phyloP scores from a whole-genome alignment of 1,284 basidiomycete genomes.

The Ceratobasidium sp. region DNA sequence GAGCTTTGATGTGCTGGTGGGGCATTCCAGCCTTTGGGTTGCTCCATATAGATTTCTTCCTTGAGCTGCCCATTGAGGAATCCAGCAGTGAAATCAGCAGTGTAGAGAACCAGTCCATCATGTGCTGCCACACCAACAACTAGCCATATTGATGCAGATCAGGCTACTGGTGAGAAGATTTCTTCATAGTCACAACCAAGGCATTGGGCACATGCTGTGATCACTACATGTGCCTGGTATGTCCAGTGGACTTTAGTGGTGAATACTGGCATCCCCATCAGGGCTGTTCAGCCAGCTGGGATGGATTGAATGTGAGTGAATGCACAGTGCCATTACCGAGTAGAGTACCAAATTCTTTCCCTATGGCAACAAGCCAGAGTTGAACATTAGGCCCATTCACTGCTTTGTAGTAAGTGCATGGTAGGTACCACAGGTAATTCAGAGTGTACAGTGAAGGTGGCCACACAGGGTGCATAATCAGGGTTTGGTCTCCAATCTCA shows the following conservation, averaged over 20 bases:
- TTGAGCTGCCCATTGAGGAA: constrained; percentile 37
- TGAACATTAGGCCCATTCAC: too few relatives aligned
- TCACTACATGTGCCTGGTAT: constrained; percentile 1
- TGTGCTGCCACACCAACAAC: constrained; percentile 7
- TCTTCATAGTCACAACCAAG: not conserved
- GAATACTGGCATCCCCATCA: too few relatives aligned
- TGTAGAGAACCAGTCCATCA: constrained; percentile 4
- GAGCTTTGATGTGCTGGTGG: not conserved
- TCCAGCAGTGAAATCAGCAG: constrained; percentile 14
- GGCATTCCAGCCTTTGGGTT: not conserved
- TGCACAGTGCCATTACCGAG: too few relatives aligned
- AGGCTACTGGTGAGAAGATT: constrained; percentile 20
- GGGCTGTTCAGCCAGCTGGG: too few relatives aligned
- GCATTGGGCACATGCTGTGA: constrained; percentile 3
- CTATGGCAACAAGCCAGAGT: too few relatives aligned
- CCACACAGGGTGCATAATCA: too few relatives aligned
- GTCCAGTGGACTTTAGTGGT: not conserved
- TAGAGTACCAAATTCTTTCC: too few relatives aligned
- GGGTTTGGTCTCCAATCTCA: too few relatives aligned
- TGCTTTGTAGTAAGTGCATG: too few relatives aligned
- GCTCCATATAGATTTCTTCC: constrained; percentile 31
- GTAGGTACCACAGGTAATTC: too few relatives aligned
- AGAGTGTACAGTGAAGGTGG: too few relatives aligned
- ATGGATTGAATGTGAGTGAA: too few relatives aligned
- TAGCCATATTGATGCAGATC: not conserved